Percentiles rank a stretch among this genome's conserved stretches.
These are phyloP conservation scores for Talaromyces sp. DNA, from an alignment of 2,329 filamentous ascomycete species.

Conservation along the genomic window DNA sequence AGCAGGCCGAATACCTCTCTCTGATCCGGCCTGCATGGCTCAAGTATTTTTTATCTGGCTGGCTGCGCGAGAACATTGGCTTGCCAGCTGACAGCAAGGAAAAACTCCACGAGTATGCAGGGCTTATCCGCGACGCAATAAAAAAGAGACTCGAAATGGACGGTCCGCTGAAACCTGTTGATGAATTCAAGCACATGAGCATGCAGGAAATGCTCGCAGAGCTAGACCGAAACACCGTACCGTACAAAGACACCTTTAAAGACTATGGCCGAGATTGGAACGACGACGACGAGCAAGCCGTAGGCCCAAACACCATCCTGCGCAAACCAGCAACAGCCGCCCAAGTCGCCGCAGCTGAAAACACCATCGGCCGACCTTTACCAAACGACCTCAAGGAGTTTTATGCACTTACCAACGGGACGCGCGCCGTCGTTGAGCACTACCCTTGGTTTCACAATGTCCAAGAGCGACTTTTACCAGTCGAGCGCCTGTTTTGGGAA, in stretches of 20 bases:
- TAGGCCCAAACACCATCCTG: conserved; percentile 2
- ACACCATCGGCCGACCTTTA: not conserved
- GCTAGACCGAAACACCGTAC: not conserved
- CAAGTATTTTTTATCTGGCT: conserved; percentile 5
- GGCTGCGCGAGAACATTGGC: conserved; percentile 2
- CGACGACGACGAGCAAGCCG: not conserved
- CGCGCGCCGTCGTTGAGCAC: not conserved
- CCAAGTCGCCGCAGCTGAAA: not conserved
- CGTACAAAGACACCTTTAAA: not conserved
- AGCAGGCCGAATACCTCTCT: not conserved
- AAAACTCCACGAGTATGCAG: not conserved
- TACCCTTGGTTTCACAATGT: not conserved
- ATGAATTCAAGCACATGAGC: not conserved
- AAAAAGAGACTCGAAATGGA: conserved; percentile 3
- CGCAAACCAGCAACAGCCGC: not conserved
- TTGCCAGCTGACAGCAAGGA: not conserved
- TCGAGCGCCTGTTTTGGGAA: not conserved
- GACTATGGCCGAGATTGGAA: not conserved
- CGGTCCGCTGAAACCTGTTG: not conserved
- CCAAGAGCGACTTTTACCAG: not conserved
- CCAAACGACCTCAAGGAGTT: conserved; percentile 7
- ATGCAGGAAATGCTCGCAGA: conserved; percentile 5
- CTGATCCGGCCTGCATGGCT: not conserved
- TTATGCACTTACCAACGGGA: conserved; percentile 5
- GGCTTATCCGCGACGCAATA: not conserved